These are phyloP conservation scores for Parastagonospora avenae DNA, from an alignment of 2,329 filamentous ascomycete species.

Conservation along the genomic window DNA sequence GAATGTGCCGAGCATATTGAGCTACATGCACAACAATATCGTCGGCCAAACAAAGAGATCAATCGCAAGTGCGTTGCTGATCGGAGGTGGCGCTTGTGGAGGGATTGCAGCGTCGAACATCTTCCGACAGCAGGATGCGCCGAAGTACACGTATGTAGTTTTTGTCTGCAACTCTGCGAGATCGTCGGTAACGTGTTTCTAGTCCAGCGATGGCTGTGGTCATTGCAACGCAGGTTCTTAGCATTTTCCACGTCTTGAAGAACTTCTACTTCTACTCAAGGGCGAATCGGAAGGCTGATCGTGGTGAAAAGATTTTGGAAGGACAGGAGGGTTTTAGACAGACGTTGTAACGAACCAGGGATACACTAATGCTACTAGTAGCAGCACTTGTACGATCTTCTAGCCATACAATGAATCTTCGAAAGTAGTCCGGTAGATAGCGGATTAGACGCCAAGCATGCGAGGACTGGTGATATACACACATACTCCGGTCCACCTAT, in stretches of 20 bases:
- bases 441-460: too few relatives aligned
- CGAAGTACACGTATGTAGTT: conserved; percentile 14
- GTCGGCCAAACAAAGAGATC: conserved; percentile 29
- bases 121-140: conserved; percentile 25
- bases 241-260: conserved; percentile 13
- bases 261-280: conserved; percentile 13
- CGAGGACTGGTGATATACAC: too few relatives aligned
- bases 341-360: conserved; percentile 9
- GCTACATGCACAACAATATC: conserved; percentile 35
- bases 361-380: neutral
- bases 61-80: conserved; percentile 29
- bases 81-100: conserved; percentile 22
- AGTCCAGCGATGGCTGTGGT: conserved; percentile 26
- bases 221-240: conserved; percentile 22
- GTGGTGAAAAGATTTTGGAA: conserved; percentile 21
- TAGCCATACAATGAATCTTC: too few relatives aligned
- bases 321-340: conserved; percentile 26
- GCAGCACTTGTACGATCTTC: too few relatives aligned
- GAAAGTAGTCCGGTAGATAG: too few relatives aligned
- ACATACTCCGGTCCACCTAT: neutral
- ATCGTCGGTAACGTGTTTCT: conserved; percentile 4
- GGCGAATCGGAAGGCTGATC: conserved; percentile 20
- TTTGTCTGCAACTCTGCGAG: neutral
- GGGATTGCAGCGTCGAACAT: conserved; percentile 26
- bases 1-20: conserved; percentile 20